Base-by-base conservation (phyloP, 2,329 filamentous ascomycete genomes). In the Aschersonia sp. region DNA sequence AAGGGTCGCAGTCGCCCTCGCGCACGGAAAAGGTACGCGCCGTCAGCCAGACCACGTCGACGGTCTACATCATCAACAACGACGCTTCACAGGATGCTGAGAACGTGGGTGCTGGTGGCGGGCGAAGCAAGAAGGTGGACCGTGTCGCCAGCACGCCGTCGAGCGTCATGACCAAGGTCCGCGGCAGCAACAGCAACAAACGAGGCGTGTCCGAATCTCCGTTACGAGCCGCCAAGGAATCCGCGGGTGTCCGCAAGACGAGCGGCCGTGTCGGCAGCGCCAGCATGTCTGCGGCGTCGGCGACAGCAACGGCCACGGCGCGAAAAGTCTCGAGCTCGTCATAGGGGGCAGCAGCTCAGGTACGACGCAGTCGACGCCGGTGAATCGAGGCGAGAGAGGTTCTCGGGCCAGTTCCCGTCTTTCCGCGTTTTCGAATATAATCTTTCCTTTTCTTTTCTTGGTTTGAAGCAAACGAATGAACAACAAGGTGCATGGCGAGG, bases 41-140 rank as follows among this genome's bases (percentile, higher is more conserved):
- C 1, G 76, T 85, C 49, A 88, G 84, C 63, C 85, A 87, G 63
- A 85, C 81, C 4, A 81, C 84, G 10, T 85, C 83, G 0, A 81
- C 83, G 3, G 80, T 78, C 50, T 81, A 80, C 56, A 55, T 57
- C 43, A 74, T 82, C 48, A 79, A 84, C 56, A 82, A 84, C 53
- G 79, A 83, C 55, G 73, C 79, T 10, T 81, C 78, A 22, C 77
- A 83, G 51, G 83, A 87, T 54, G 75, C 77, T 9, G 83, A 87
- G 60, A 87, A 87, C 56, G 73, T 82, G 61, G 79, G 80, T 33
- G 64, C 69, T 30, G 11, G 40, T 5, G n/a, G 11, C 40, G 63
- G 70, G 33, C 77, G 79, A 51, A 72, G 73, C 42, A 83, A 84
- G 56, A 66, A 69, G 35, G 76, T 79, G 55, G 77, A 76, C 39